Evolutionary conservation across 73 alveolate genomes (phyloP).

Genomic region (Breviolum minutum): DNA sequence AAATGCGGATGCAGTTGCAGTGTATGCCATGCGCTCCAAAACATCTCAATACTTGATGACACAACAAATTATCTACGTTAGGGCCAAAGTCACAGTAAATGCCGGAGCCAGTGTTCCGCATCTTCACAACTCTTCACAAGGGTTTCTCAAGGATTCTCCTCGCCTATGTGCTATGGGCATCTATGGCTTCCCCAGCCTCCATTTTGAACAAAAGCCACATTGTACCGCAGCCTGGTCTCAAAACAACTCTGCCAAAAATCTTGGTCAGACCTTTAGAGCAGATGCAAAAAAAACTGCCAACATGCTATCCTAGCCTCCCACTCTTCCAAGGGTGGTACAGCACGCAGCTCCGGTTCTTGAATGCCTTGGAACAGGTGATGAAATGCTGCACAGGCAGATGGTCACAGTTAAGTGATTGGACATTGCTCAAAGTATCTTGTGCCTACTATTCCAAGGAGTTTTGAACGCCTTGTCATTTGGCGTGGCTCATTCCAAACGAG

Average conservation of each 20-base stretch:
- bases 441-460: too few relatives aligned
- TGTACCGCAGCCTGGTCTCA: conserved; percentile 13
- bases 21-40: too few relatives aligned
- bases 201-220: conserved; percentile 20
- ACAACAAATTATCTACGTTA: too few relatives aligned
- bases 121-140: too few relatives aligned
- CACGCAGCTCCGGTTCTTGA: conserved; percentile 33
- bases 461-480: background rate
- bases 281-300: too few relatives aligned
- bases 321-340: conserved; percentile 50
- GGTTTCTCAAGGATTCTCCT: background rate
- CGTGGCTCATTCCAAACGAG: too few relatives aligned
- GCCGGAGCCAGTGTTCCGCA: too few relatives aligned
- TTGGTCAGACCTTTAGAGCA: background rate
- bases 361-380: background rate
- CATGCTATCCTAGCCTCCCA: conserved; percentile 31
- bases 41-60: too few relatives aligned
- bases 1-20: too few relatives aligned
- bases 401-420: background rate
- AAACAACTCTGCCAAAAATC: background rate
- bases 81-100: too few relatives aligned
- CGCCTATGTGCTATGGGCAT: background rate
- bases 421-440: too few relatives aligned
- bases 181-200: background rate
- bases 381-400: background rate